phyloP scores from a whole-genome alignment of 1,284 basidiomycete genomes.

The Pseudozyma tsukubaensis region DNA sequence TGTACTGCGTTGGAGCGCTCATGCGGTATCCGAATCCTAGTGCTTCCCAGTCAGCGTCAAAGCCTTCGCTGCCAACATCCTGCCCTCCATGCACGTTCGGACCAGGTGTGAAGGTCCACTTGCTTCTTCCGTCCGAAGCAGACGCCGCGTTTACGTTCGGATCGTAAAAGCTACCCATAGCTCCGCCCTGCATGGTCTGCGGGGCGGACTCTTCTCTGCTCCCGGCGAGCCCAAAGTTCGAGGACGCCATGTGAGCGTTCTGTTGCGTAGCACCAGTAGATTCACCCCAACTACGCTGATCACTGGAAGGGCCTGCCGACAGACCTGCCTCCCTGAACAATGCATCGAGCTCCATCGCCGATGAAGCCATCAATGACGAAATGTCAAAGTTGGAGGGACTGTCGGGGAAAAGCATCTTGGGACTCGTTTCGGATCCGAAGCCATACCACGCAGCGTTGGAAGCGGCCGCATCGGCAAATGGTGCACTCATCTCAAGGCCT shows the following conservation, averaged over 20 bases:
- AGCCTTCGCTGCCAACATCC: conserved; percentile 9
- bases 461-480: conserved; percentile 9
- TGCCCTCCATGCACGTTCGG: not conserved
- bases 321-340: conserved; percentile 43
- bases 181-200: conserved; percentile 10
- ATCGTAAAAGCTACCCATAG: conserved; percentile 21
- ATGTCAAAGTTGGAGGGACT: conserved; percentile 50
- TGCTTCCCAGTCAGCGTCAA: conserved; percentile 48
- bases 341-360: conserved; percentile 51
- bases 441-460: conserved; percentile 23
- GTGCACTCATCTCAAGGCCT: conserved; percentile 21
- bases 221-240: not conserved
- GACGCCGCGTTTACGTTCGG: conserved; percentile 1
- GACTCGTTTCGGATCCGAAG: conserved; percentile 27
- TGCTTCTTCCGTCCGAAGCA: conserved; percentile 7
- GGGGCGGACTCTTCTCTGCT: conserved; percentile 9
- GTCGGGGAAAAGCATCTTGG: conserved; percentile 34
- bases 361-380: conserved; percentile 45
- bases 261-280: too few species aligned
- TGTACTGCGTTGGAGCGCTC: conserved; percentile 12
- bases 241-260: too few species aligned
- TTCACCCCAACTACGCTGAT: conserved; percentile 11
- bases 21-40: conserved; percentile 43
- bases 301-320: conserved; percentile 33
- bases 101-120: conserved; percentile 8